Evolutionary conservation across 805 yeast species (phyloP), one percentile per base, ranked within the genome.

Genomic region (Wickerhamiella occidentalis): DNA sequence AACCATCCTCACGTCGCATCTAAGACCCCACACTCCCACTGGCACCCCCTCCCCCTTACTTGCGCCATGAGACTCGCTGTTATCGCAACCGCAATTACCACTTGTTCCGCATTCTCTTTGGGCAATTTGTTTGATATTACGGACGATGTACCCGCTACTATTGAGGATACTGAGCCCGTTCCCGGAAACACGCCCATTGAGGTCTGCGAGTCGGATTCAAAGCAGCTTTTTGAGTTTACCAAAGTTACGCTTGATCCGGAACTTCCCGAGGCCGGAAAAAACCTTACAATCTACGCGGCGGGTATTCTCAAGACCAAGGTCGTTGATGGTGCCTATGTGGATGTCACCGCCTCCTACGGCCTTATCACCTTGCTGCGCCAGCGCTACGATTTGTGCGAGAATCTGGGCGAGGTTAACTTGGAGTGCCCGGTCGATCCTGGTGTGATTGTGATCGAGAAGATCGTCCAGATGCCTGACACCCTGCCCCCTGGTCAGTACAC

Each of bases 401-500:
- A 86, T 62, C 72, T 87, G 52, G 77, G 78, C 48, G 82, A 87
- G 58, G 88, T 87, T 41, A 95, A 84, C 60, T 67, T 87, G 70
- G 73, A 75, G 52, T 92, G 98, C 64, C 98, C 98, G 1, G 67
- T 92, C 38, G 63, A 70, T 45, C 69, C 76, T 55, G 98, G 97
- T 11, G 63, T 66, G 45, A 81, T 85, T 58, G 67, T 70, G 48
- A 68, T 92, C 49, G 64, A 73, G 22, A 87, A 87, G 64, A 67
- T 70, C 41, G 94, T 92, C 22, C 88, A 80, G 59, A 77, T 92
- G 50, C 98, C 98, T 15, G 71, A 73, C 13, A 92, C 86, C 64
- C 94, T 90, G 28, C 98, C 98, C 52, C 96, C 97, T 19, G 98
- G 98, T 37, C 82, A 76, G 62, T 92, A 92, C 69, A 69, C 77